Conservation (phyloP, 768 basidiomycete genomes). For the Porpolomopsis calyptriformis region DNA sequence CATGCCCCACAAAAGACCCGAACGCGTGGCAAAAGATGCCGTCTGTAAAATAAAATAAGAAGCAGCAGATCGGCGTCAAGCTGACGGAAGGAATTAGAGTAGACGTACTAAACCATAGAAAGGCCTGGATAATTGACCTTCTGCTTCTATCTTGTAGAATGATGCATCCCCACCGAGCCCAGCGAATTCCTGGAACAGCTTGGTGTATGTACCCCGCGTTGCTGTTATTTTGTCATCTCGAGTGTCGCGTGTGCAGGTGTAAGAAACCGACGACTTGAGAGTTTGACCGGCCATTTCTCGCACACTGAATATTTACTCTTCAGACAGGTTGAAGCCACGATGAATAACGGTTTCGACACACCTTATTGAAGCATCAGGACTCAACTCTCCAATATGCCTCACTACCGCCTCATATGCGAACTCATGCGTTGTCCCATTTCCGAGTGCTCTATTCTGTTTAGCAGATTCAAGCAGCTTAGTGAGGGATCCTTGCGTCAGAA, state of each 20-base stretch:
- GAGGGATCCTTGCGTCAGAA: background rate
- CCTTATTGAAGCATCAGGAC: slow-evolving; percentile 76
- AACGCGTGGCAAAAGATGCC: slow-evolving; percentile 59
- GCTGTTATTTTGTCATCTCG: slow-evolving; percentile 60
- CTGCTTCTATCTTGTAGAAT: slow-evolving; percentile 65
- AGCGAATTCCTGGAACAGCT: slow-evolving; percentile 59
- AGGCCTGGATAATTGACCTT: slow-evolving; percentile 55
- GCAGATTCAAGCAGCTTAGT: slow-evolving; percentile 6
- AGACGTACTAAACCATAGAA: slow-evolving; percentile 47
- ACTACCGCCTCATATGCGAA: slow-evolving; percentile 75
- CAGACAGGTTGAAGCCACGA: slow-evolving; percentile 1
- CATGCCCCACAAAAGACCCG: slow-evolving; percentile 63
- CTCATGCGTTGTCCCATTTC: slow-evolving; percentile 45
- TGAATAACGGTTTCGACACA: slow-evolving; percentile 20
- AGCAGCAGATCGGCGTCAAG: background rate
- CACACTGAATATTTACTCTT: slow-evolving; percentile 44
- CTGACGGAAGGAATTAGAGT: background rate
- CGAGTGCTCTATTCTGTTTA: slow-evolving; percentile 27
- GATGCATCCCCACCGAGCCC: slow-evolving; percentile 74
- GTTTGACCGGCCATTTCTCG: slow-evolving; percentile 74
- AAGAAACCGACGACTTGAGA: slow-evolving; percentile 73
- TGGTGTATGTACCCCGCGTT: slow-evolving; percentile 51
- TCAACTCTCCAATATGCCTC: slow-evolving; percentile 62
- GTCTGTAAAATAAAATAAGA: slow-evolving; percentile 38
- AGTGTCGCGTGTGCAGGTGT: slow-evolving; percentile 66